These are phyloP conservation scores for Rhododendron kiyosumense DNA, from an alignment of 148 eudicot genomes.

Conservation along the genomic window DNA sequence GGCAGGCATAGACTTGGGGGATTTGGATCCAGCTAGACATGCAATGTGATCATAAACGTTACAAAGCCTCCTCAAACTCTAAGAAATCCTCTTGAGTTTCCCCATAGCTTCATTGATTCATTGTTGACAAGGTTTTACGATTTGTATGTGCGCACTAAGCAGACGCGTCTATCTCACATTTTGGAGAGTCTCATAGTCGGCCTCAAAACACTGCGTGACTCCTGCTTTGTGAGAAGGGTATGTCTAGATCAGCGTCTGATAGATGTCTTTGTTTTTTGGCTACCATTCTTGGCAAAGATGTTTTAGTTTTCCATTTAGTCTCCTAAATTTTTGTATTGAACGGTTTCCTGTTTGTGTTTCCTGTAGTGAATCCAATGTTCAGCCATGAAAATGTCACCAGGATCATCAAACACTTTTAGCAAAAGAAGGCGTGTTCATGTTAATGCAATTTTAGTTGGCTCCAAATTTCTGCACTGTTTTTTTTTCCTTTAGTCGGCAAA, in stretches of 20 bases:
- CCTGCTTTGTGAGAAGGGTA: not conserved
- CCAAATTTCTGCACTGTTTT: too few species aligned
- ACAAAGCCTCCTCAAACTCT: not conserved
- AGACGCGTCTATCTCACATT: not conserved
- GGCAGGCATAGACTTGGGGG: slow-evolving; percentile 19
- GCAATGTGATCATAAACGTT: not conserved
- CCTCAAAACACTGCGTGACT: not conserved
- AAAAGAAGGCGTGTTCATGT: not conserved
- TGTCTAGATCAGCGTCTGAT: not conserved
- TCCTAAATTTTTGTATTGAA: too few species aligned
- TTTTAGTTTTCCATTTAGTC: not conserved
- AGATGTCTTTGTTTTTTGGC: not conserved
- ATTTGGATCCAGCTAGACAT: not conserved
- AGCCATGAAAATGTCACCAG: not conserved
- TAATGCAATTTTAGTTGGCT: not conserved
- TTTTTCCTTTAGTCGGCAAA: too few species aligned
- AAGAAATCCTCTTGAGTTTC: not conserved
- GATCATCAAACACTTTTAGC: not conserved
- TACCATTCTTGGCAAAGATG: not conserved
- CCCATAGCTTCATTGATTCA: not conserved
- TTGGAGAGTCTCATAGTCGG: not conserved
- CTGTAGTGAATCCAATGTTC: not conserved
- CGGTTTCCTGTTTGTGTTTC: not conserved
- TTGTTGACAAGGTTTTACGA: not conserved
- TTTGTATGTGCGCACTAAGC: not conserved